Base-by-base conservation (phyloP, 768 basidiomycete species). In the Mycena filopes region DNA sequence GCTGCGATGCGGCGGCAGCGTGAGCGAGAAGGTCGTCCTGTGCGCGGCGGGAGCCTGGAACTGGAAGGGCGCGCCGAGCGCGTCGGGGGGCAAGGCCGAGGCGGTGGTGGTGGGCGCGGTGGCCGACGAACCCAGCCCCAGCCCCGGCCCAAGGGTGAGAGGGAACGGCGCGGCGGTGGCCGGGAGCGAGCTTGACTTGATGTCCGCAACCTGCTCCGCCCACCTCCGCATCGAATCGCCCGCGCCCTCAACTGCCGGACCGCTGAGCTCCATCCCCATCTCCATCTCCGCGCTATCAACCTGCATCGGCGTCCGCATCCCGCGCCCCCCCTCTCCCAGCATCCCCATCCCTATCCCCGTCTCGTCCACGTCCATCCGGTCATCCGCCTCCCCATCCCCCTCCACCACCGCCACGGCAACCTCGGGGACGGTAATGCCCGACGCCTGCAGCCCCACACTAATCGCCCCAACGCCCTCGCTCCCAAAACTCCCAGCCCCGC, bases 141-240 rank as follows among this genome's bases (percentile, higher is more conserved):
- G n/a, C n/a, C n/a, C n/a, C n/a, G n/a, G n/a, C n/a, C n/a, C n/a
- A n/a, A n/a, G n/a, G n/a, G 36, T 11, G 2, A 36, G 36, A 36
- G 36, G 36, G 38, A 23, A 59, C 46, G 43, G n/a, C 25, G 65
- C 28, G 10, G 67, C 26, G 3, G 62, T 45, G 10, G 46, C 13
- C 16, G 55, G 60, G 50, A 57, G 36, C 41, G 55, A 55, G 18
- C 56, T 61, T 18, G 61, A 67, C 29, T 62, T 53, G 43, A 60
- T 63, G 57, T 69, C 60, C 47, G 68, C 68, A 15, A 69, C 68
- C 23, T 47, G 51, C 60, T 69, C 45, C 31, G 64, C 68, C 68
- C 68, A 69, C 6, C 64, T 49, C 23, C 56, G 47, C 25, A 63
- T 69, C 46, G 36, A 36, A 15, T 60, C 55, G 36, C 57, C 56